Base-by-base conservation (phyloP, 805 yeast genomes). In the Nakazawaea holstii region DNA sequence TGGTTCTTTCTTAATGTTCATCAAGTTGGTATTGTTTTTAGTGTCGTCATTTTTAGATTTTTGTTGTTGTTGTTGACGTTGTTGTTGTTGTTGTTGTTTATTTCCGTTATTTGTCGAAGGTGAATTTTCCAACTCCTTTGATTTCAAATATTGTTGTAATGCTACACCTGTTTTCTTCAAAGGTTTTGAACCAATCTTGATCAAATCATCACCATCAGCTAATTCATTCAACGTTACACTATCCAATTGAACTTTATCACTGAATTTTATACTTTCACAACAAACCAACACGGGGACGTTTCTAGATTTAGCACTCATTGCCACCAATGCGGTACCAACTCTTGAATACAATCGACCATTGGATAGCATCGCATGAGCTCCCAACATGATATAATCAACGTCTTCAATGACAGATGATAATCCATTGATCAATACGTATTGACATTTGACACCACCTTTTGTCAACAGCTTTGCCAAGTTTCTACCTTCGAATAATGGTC, bases 321-420 rank as follows among this genome's bases (percentile, higher is more conserved):
- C 95, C 40, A 94, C 79, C 67, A 91, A 70, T 1, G 97, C 96
- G 7, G 97, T 84, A 20, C 99, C 99, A 14, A 89, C 97, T 52
- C 99, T 79, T 1, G 97, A 87, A 61, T 87, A 90, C 48, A 94
- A 73, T 62, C 90, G 79, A 1, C 99, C 99, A 61, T 94, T 94
- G 8, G 97, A 89, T 49, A 94, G 74, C 87, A 94, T 90, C 30
- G 97, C 95, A 62, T 94, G 98, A 0, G 98, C 98, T 13, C 99
- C 99, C 32, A 94, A 71, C 64, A 94, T 85, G 6, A 94, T 95
- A 54, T 86, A 84, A 56, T 94, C 94, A 31, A 94, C 92, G 62
- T 87, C 90, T 55, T 84, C 86, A 57, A 94, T 74, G 8, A 89
- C 82, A 26, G 94, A 81, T 3, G 91, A 79, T 43, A 94, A 70